A percentile compares a stretch with the other conserved stretches of the same genome.
phyloP scores from a whole-genome alignment of 2,329 filamentous ascomycete genomes.

The Pyrenochaeta sp. region DNA sequence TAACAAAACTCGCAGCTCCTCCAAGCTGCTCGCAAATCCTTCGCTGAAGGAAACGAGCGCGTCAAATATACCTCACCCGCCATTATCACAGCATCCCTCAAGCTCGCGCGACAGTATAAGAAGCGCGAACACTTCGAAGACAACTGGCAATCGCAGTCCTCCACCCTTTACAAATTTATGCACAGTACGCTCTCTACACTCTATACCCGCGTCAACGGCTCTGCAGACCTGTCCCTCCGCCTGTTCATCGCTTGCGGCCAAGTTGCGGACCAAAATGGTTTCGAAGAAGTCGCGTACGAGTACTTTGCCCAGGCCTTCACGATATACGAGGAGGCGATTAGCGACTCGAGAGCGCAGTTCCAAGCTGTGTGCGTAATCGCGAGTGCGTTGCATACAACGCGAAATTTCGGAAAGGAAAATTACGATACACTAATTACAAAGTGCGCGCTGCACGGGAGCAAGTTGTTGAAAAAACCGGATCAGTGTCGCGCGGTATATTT shows the following conservation, averaged over 20 bases:
- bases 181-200: slow-evolving; percentile 86
- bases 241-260: slow-evolving; percentile 93
- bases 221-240: slow-evolving; percentile 86
- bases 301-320: slow-evolving; percentile 99
- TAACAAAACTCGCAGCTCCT: slow-evolving; percentile 66
- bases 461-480: slow-evolving; percentile 95
- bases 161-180: slow-evolving; percentile 93
- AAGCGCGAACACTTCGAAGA: slow-evolving; percentile 85
- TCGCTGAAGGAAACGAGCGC: slow-evolving; percentile 89
- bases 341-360: slow-evolving; percentile 95
- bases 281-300: slow-evolving; percentile 96
- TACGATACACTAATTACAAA: slow-evolving; percentile 99
- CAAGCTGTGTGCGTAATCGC: slow-evolving; percentile 96
- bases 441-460: slow-evolving; percentile 94
- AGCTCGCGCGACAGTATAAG: slow-evolving; percentile 89
- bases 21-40: slow-evolving; percentile 83
- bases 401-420: slow-evolving; percentile 94
- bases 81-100: slow-evolving; percentile 87
- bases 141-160: slow-evolving; percentile 76
- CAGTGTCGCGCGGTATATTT: slow-evolving; percentile 97
- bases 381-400: slow-evolving; percentile 84
- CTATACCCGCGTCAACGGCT: slow-evolving; percentile 85
- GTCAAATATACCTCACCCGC: slow-evolving; percentile 96
- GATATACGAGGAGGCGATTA: slow-evolving; percentile 95
- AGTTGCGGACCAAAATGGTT: slow-evolving; percentile 87